Evolutionary conservation across 495 filamentous ascomycete genomes (phyloP).

Genomic region (Apodospora peruviana): DNA sequence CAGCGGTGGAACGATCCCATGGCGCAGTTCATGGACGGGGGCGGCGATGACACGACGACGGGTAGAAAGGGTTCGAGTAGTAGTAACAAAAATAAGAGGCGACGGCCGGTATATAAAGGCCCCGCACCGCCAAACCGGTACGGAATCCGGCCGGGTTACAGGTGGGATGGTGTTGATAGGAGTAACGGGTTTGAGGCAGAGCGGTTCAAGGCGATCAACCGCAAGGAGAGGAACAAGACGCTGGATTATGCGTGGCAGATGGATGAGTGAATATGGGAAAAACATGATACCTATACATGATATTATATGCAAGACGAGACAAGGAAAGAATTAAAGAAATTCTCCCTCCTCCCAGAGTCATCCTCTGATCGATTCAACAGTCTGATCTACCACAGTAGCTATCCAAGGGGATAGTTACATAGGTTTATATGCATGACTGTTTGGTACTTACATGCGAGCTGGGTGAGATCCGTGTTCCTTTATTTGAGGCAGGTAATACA

Average conservation of each 20-base stretch:
- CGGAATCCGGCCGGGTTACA: constrained; percentile 83
- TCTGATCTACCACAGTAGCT: too few species aligned
- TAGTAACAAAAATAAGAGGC: constrained; percentile 37
- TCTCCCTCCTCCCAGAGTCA: too few species aligned
- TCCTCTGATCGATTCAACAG: too few species aligned
- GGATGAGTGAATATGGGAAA: constrained; percentile 59
- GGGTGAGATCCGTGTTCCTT: too few species aligned
- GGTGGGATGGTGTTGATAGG: constrained; percentile 97
- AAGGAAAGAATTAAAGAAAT: too few species aligned
- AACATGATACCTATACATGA: too few species aligned
- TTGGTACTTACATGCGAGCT: too few species aligned
- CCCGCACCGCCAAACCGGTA: constrained; percentile 85
- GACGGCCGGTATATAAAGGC: constrained; percentile 75
- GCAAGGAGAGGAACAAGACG: constrained; percentile 62
- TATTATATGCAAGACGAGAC: too few species aligned
- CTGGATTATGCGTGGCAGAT: constrained; percentile 94
- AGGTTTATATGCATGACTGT: too few species aligned
- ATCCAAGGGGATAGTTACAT: too few species aligned
- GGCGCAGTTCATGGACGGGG: constrained; percentile 58
- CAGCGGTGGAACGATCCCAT: constrained; percentile 94
- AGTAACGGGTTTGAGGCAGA: constrained; percentile 92
- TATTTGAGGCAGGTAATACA: too few species aligned
- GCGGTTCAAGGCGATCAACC: constrained; percentile 82
- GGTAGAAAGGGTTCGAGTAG: constrained; percentile 28
- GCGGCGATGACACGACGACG: constrained; percentile 22